Evolutionary conservation across 768 basidiomycete genomes (phyloP), one percentile per base, ranked within the genome.

Genomic region (Mycena albidolilacea): DNA sequence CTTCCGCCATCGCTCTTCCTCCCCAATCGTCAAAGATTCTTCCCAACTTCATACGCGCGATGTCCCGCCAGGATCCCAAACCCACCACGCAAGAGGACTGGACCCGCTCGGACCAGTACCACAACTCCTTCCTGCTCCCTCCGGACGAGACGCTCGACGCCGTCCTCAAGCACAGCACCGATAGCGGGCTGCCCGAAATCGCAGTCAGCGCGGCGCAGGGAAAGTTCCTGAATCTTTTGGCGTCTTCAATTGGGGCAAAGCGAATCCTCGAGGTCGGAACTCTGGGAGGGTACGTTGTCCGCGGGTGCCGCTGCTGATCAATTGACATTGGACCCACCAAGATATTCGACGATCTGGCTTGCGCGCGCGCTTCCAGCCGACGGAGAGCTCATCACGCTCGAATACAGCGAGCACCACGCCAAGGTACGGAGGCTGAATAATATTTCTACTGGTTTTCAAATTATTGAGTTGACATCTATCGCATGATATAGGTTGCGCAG

Each of bases 181-280:
- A 81, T 9, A 80, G 87, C 19, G 88, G 85, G 1, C 79, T 90
- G 11, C 89, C 88, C n/a, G 82, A 85, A 65, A 90, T 90, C 52
- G 85, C 87, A 2, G 89, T 90, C 48, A 86, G 85, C 63, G 78
- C 84, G 11, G 85, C 88, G 0, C 89, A 91, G 79, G 91, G 90
- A 8, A 91, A 91, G 78, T 85, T 90, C 72, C 75, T 92, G 70
- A 83, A 87, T 70, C 83, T 92, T 7, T 71, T 91, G 44, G 89
- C 85, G 7, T 81, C 81, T 54, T 85, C 88, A 4, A 84, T 90
- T 43, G 80, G 84, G 15, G 91, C 90, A 50, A 90, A 89, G 82
- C 81, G 85, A 68, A 84, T 92, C 19, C 79, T 93, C 55, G 91
- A 92, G 76, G 87, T 93, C 60, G 92, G 91, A 0, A 92, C 91